Percentiles rank a stretch among this genome's conserved stretches.
Evolutionary conservation across 352 stramenopile species (phyloP).

Genomic region (Phytophthora sp.): DNA sequence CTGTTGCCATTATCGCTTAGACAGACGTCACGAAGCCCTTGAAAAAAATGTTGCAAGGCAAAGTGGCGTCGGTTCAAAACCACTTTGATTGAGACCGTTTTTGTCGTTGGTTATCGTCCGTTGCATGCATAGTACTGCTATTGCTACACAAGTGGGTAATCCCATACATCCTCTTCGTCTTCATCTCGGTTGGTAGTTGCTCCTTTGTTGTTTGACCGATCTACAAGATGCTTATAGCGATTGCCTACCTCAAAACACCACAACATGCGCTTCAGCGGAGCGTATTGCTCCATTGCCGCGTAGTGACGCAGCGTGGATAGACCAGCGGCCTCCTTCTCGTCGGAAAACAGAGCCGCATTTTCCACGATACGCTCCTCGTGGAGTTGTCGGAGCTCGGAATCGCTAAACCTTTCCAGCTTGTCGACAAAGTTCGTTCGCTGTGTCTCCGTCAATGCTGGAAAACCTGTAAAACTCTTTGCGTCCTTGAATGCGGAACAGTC

Average conservation of each 20-base stretch:
- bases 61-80: not conserved
- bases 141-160: slow-evolving; percentile 55
- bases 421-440: slow-evolving; percentile 73
- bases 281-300: slow-evolving; percentile 53
- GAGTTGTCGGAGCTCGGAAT: slow-evolving; percentile 53
- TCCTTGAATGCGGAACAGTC: slow-evolving; percentile 13
- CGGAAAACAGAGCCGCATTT: slow-evolving; percentile 19
- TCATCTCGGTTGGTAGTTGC: slow-evolving; percentile 17
- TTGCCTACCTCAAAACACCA: slow-evolving; percentile 60
- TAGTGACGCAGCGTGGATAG: slow-evolving; percentile 62
- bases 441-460: slow-evolving; percentile 43
- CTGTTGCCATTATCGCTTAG: slow-evolving; percentile 7
- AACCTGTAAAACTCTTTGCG: slow-evolving; percentile 35
- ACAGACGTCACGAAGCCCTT: not conserved
- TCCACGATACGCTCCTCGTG: slow-evolving; percentile 48
- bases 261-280: slow-evolving; percentile 59
- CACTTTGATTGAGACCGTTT: not conserved
- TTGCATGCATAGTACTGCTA: not conserved
- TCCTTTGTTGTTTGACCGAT: slow-evolving; percentile 20
- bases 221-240: slow-evolving; percentile 30
- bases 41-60: not conserved
- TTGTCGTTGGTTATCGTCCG: slow-evolving; percentile 1
- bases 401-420: slow-evolving; percentile 65
- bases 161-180: slow-evolving; percentile 64
- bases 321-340: slow-evolving; percentile 35